These are phyloP conservation scores for Aegilops umbellulata DNA, from an alignment of 176 grass and related monocot species.

Conservation along the genomic window DNA sequence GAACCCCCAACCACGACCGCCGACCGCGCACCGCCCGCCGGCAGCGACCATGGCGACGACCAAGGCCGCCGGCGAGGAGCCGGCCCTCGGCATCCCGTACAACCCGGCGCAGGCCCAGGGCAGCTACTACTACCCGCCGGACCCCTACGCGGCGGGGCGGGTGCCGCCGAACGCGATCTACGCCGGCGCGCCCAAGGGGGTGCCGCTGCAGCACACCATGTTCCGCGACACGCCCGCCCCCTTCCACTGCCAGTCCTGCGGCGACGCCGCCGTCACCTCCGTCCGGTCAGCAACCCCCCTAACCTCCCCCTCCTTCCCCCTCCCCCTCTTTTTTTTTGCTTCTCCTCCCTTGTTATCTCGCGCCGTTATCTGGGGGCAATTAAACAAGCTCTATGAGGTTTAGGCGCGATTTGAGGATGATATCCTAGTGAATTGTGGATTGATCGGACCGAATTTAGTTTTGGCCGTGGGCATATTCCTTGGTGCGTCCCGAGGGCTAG, in stretches of 20 bases:
- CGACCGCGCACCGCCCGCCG: not conserved
- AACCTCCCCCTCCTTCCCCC: not conserved
- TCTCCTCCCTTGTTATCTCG: not conserved
- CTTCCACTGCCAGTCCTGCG: constrained; percentile 90
- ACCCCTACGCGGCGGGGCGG: constrained; percentile 80
- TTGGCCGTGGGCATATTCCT: not conserved
- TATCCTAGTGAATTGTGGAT: not conserved
- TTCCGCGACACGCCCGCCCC: constrained; percentile 93
- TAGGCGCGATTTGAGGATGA: not conserved
- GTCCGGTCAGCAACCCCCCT: constrained; percentile 48
- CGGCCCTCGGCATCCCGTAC: constrained; percentile 68
- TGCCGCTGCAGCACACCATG: constrained; percentile 95
- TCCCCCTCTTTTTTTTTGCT: not conserved
- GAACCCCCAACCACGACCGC: not conserved
- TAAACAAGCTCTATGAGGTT: no score
- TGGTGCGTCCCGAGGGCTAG: not conserved
- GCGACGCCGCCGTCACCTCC: constrained; percentile 60
- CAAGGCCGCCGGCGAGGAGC: constrained; percentile 46
- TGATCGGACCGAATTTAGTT: not conserved
- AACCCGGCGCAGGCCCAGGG: constrained; percentile 25
- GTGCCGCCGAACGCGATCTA: constrained; percentile 84
- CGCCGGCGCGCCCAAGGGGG: constrained; percentile 73
- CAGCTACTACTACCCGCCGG: constrained; percentile 55
- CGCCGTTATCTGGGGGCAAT: not conserved
- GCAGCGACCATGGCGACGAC: constrained; percentile 31